Conservation (phyloP, 176 grass and related monocot genomes). For the Lolium multiflorum region DNA sequence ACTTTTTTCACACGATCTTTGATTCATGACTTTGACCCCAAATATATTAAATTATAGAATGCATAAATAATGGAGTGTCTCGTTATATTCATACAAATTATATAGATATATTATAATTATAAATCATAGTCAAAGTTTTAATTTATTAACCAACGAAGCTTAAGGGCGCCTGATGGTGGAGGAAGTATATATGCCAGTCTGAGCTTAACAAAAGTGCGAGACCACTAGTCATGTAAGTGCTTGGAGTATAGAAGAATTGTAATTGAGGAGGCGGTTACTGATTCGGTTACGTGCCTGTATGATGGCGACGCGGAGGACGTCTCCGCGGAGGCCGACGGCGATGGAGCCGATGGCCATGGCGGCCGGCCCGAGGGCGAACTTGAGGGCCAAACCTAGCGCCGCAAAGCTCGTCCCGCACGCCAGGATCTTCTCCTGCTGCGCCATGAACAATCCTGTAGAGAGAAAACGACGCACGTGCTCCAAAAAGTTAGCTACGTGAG, state of each 20-base stretch:
- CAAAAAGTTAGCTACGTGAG: neutral
- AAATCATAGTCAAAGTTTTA: too few species aligned
- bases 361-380: conserved; percentile 73
- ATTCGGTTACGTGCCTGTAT: conserved; percentile 62
- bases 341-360: conserved; percentile 78
- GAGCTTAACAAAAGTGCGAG: neutral
- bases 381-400: conserved; percentile 64
- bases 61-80: too few species aligned
- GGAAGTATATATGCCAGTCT: neutral
- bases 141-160: too few species aligned
- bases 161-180: too few species aligned
- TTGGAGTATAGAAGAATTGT: neutral
- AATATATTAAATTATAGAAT: too few species aligned
- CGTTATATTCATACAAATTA: too few species aligned
- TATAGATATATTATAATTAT: too few species aligned
- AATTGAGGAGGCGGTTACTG: neutral
- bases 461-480: conserved; percentile 6
- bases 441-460: conserved; percentile 84
- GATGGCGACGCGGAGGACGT: conserved; percentile 80
- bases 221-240: too few species aligned
- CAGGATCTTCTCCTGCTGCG: conserved; percentile 83
- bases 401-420: conserved; percentile 68
- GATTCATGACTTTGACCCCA: too few species aligned
- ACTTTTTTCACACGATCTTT: too few species aligned
- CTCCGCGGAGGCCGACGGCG: conserved; percentile 74